Conservation (phyloP, 345 rosid genomes). For the Pistacia vera region DNA sequence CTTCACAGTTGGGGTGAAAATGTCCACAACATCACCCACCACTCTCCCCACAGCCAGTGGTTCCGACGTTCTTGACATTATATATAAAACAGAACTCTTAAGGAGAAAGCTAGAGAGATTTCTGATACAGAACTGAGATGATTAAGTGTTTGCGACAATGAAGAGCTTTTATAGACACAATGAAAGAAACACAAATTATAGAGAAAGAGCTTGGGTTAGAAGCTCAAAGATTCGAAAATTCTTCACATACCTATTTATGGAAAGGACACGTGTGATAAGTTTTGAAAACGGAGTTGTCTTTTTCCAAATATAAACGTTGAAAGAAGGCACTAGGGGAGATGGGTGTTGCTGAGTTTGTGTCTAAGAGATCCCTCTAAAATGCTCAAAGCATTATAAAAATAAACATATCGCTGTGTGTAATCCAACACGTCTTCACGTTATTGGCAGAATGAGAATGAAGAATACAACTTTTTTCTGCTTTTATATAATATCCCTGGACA, state of each 20-base stretch:
- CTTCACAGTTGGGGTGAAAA: slow-evolving; percentile 60
- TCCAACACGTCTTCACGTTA: slow-evolving; percentile 37
- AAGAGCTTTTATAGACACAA: slow-evolving; percentile 20
- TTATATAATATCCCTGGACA: slow-evolving; percentile 34
- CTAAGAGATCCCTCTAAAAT: not conserved
- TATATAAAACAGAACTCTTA: not conserved
- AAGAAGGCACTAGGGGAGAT: slow-evolving; percentile 2
- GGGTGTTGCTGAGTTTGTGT: not conserved
- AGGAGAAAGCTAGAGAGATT: not conserved
- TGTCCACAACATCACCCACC: slow-evolving; percentile 78
- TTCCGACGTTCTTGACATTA: slow-evolving; percentile 54
- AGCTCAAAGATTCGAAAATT: slow-evolving; percentile 34
- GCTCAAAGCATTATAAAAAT: not conserved
- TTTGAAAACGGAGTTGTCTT: not conserved
- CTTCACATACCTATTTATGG: slow-evolving; percentile 21
- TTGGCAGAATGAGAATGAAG: slow-evolving; percentile 28
- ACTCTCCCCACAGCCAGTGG: slow-evolving; percentile 67
- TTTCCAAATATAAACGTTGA: not conserved
- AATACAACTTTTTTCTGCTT: slow-evolving; percentile 20
- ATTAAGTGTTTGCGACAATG: not conserved
- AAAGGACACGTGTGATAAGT: slow-evolving; percentile 26
- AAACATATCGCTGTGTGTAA: slow-evolving; percentile 4
- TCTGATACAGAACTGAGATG: not conserved
- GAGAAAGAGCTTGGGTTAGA: slow-evolving; percentile 16
- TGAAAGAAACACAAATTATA: too few species aligned